Evolutionary conservation across 345 rosid genomes (phyloP).

Genomic region (Boechera divaricarpa): DNA sequence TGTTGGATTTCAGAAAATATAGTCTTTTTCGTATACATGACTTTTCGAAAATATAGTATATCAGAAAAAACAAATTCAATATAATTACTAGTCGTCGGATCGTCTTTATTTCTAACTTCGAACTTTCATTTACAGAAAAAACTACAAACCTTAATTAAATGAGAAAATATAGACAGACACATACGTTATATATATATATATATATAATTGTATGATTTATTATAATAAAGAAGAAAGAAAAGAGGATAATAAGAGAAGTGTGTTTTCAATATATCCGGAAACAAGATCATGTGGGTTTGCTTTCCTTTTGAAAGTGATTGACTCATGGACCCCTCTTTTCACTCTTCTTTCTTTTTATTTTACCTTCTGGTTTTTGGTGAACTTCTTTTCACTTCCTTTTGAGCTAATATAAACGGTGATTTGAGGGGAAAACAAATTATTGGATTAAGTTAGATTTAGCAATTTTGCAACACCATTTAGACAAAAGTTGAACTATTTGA

Average conservation of each 20-base stretch:
- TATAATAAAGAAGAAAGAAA: background rate
- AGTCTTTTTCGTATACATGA: background rate
- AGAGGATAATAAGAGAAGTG: slow-evolving; percentile 32
- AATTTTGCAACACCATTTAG: no score
- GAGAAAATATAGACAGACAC: background rate
- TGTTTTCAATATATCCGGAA: slow-evolving; percentile 38
- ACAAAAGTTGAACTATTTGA: no score
- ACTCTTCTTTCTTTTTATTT: slow-evolving; percentile 26
- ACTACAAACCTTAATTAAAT: background rate
- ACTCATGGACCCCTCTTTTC: slow-evolving; percentile 37
- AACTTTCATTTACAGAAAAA: background rate
- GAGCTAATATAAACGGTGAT: background rate
- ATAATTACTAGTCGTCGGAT: background rate
- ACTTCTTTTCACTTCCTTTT: slow-evolving; percentile 42
- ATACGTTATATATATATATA: background rate
- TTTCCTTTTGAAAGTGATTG: slow-evolving; percentile 43
- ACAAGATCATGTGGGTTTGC: slow-evolving; percentile 47
- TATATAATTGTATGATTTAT: background rate
- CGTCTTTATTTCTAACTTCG: slow-evolving; percentile 3
- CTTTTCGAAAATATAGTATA: background rate
- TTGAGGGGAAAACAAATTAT: no score
- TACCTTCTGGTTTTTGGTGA: slow-evolving; percentile 31
- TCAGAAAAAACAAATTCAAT: background rate
- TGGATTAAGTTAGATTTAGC: no score
- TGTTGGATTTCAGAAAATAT: slow-evolving; percentile 29